Percentiles rank a stretch among this genome's conserved stretches.
Conservation (phyloP, 2,329 filamentous ascomycete genomes). For the Lasiodiplodia hormozganensis region DNA sequence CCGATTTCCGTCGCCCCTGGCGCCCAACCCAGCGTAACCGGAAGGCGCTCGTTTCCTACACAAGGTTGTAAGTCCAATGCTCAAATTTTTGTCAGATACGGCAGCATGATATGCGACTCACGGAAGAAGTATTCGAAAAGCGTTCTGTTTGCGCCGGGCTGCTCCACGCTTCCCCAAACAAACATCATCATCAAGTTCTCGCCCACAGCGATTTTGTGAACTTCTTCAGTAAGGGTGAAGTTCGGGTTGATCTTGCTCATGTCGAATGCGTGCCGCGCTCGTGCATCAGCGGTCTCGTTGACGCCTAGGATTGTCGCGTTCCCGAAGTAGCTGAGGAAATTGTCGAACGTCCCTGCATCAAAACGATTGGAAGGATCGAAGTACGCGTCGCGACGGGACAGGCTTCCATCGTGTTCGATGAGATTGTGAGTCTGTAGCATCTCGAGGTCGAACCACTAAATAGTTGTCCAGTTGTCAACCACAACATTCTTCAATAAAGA, state of each 20-base stretch:
- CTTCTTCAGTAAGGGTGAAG: not conserved
- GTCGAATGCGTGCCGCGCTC: not conserved
- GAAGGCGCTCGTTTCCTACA: not conserved
- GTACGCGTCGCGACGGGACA: constrained; percentile 33
- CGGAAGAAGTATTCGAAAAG: not conserved
- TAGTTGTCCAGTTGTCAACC: not conserved
- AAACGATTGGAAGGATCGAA: not conserved
- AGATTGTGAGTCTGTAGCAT: constrained; percentile 42
- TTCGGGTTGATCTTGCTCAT: not conserved
- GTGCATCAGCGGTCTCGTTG: not conserved
- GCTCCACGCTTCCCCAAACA: no score
- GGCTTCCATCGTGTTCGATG: constrained; percentile 46
- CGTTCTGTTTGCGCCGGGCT: not conserved
- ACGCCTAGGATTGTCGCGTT: not conserved
- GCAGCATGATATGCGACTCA: not conserved
- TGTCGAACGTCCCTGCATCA: not conserved
- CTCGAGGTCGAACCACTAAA: constrained; percentile 38
- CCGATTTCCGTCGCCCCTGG: not conserved
- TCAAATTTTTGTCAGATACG: no score
- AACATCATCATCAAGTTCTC: no score
- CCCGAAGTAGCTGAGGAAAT: not conserved
- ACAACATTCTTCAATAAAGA: not conserved
- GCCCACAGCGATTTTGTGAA: not conserved
- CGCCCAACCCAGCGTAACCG: not conserved
- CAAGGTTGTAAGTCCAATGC: no score